phyloP scores from a whole-genome alignment of 129 eudicot genomes.

The Tagetes patula region DNA sequence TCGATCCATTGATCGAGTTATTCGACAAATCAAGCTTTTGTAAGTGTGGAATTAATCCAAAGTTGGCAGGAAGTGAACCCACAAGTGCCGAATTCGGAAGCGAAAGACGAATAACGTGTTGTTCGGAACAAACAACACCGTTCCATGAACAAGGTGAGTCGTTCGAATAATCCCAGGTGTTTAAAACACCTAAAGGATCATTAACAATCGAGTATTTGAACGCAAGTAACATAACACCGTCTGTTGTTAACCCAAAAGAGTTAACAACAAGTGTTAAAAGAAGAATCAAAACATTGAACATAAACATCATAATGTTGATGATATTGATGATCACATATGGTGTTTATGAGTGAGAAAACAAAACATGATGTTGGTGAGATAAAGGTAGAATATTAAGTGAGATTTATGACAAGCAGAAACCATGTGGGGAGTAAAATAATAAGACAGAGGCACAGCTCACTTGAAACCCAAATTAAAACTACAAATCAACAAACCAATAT shows the following conservation, averaged over 20 bases:
- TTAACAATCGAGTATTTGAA: slow-evolving; percentile 55
- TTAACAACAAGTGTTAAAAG: slow-evolving; percentile 22
- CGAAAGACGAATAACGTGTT: slow-evolving; percentile 53
- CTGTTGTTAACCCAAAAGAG: slow-evolving; percentile 47
- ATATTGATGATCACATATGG: slow-evolving; percentile 35
- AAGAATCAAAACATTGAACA: neutral
- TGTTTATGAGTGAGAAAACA: slow-evolving; percentile 6
- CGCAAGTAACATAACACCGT: slow-evolving; percentile 70
- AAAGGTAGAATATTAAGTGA: slow-evolving; percentile 42
- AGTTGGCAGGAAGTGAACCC: slow-evolving; percentile 64
- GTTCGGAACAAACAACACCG: slow-evolving; percentile 59
- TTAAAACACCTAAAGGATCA: slow-evolving; percentile 64
- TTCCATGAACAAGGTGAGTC: slow-evolving; percentile 79
- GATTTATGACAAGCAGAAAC: slow-evolving; percentile 60
- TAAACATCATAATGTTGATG: too few relatives aligned
- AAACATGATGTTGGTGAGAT: slow-evolving; percentile 34
- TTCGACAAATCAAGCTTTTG: slow-evolving; percentile 59
- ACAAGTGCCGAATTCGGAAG: slow-evolving; percentile 66
- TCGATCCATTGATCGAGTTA: slow-evolving; percentile 82
- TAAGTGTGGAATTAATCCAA: slow-evolving; percentile 58
- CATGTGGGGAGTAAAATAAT: slow-evolving; percentile 51
- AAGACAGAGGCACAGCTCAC: slow-evolving; percentile 47
- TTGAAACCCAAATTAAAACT: neutral
- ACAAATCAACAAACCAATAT: slow-evolving; percentile 53
- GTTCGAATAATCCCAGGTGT: slow-evolving; percentile 52